A percentile compares a stretch with the other conserved stretches of the same genome.
These are phyloP conservation scores for Apiospora kogelbergensis DNA, from an alignment of 2,329 filamentous ascomycete species.

Conservation along the genomic window DNA sequence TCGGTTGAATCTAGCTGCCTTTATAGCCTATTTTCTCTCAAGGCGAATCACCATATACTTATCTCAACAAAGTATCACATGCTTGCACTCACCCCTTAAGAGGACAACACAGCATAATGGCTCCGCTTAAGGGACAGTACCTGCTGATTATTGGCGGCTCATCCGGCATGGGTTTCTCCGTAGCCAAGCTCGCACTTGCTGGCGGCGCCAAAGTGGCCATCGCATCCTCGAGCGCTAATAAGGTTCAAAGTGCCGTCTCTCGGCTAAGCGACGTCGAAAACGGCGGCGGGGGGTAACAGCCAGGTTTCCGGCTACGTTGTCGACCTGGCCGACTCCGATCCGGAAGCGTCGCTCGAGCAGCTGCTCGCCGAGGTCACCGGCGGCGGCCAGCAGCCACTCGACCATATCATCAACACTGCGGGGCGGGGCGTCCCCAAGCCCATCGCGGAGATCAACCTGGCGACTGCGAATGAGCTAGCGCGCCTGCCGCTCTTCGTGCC, in stretches of 20 bases:
- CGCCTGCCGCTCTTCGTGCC: slow-evolving; percentile 52
- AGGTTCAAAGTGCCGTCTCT: slow-evolving; percentile 46
- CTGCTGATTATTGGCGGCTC: slow-evolving; percentile 65
- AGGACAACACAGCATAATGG: slow-evolving; percentile 11
- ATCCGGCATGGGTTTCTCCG: slow-evolving; percentile 61
- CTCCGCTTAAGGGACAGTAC: slow-evolving; percentile 24
- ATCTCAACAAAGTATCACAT: not conserved
- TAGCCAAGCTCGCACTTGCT: slow-evolving; percentile 58
- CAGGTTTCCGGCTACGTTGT: slow-evolving; percentile 42
- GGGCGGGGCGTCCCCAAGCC: slow-evolving; percentile 42
- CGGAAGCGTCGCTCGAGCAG: slow-evolving; percentile 46
- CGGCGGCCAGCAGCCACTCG: slow-evolving; percentile 35
- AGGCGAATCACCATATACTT: not conserved
- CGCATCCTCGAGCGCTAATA: slow-evolving; percentile 54
- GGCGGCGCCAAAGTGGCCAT: slow-evolving; percentile 57
- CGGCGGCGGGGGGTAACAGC: slow-evolving; percentile 24
- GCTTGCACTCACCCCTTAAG: not conserved
- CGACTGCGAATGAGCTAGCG: slow-evolving; percentile 40
- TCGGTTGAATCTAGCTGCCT: not conserved
- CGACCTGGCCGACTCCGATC: slow-evolving; percentile 45
- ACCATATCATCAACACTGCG: slow-evolving; percentile 60
- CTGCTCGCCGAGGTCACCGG: slow-evolving; percentile 39
- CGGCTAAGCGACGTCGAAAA: slow-evolving; percentile 42
- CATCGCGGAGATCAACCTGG: slow-evolving; percentile 41
- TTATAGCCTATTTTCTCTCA: not conserved